These are phyloP conservation scores for Aleurites moluccanus DNA, from an alignment of 441 rosid genomes.

Conservation along the genomic window DNA sequence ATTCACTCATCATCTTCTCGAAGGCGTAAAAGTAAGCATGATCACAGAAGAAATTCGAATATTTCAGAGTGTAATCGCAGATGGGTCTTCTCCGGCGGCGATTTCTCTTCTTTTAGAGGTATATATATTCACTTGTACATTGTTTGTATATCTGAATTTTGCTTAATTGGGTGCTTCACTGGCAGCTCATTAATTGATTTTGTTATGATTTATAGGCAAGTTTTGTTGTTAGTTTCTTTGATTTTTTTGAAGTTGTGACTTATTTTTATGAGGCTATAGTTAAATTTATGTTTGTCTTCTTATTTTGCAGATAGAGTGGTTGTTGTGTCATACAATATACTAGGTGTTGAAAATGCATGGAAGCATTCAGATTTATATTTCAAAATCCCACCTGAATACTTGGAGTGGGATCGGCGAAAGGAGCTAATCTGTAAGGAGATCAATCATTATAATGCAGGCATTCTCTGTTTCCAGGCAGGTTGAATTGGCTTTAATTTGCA, in stretches of 20 bases:
- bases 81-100: constrained; percentile 60
- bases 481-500: background rate
- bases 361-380: constrained; percentile 78
- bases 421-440: constrained; percentile 68
- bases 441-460: constrained; percentile 61
- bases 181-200: background rate
- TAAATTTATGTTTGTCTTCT: background rate
- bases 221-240: background rate
- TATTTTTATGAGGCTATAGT: background rate
- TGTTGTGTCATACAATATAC: constrained; percentile 78
- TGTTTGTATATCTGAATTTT: background rate
- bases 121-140: background rate
- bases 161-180: background rate
- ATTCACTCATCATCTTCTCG: constrained; percentile 25
- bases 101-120: constrained; percentile 53
- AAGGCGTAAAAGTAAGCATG: constrained; percentile 23
- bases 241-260: background rate
- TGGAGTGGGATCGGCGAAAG: constrained; percentile 77
- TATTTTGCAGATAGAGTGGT: constrained; percentile 58
- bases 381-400: constrained; percentile 45
- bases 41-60: constrained; percentile 27
- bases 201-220: background rate
- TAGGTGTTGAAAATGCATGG: constrained; percentile 76
- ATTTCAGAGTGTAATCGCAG: constrained; percentile 40
- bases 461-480: constrained; percentile 91